These are phyloP conservation scores for Coemansia sp. DNA, from an alignment of 192 early-diverging fungal genomes.

Conservation along the genomic window DNA sequence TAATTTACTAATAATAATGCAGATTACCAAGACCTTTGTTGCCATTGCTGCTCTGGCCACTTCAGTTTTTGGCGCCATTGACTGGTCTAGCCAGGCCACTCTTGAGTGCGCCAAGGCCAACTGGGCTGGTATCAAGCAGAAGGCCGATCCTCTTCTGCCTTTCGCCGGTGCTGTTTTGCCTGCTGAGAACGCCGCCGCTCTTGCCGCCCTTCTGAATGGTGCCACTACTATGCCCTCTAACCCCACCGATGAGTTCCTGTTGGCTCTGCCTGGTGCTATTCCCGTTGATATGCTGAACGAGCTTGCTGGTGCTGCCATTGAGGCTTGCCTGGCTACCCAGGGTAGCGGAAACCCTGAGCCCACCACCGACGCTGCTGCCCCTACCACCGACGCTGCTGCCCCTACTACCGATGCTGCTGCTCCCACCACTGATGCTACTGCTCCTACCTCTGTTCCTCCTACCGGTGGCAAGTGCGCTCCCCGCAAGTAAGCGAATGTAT, in stretches of 20 bases:
- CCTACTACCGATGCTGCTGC: too few relatives aligned
- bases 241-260: conserved; percentile 1
- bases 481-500: too few relatives aligned
- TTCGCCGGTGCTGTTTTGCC: background rate
- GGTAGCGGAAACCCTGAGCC: too few relatives aligned
- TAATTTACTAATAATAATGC: conserved; percentile 2
- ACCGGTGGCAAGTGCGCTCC: too few relatives aligned
- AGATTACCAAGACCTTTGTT: conserved; percentile 1
- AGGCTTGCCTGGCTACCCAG: background rate
- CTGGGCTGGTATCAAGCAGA: conserved; percentile 4
- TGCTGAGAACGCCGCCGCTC: conserved; percentile 1
- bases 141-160: background rate
- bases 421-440: background rate
- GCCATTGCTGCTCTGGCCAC: background rate
- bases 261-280: background rate
- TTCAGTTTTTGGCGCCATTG: background rate
- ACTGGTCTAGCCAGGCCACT: conserved; percentile 5
- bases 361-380: too few relatives aligned
- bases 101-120: conserved; percentile 1
- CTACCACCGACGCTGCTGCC: too few relatives aligned
- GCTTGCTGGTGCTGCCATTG: background rate
- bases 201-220: background rate
- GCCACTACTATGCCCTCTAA: background rate
- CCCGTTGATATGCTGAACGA: background rate
- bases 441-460: background rate